These are phyloP conservation scores for Petrea volubilis DNA, from an alignment of 257 asterid species.

Conservation along the genomic window DNA sequence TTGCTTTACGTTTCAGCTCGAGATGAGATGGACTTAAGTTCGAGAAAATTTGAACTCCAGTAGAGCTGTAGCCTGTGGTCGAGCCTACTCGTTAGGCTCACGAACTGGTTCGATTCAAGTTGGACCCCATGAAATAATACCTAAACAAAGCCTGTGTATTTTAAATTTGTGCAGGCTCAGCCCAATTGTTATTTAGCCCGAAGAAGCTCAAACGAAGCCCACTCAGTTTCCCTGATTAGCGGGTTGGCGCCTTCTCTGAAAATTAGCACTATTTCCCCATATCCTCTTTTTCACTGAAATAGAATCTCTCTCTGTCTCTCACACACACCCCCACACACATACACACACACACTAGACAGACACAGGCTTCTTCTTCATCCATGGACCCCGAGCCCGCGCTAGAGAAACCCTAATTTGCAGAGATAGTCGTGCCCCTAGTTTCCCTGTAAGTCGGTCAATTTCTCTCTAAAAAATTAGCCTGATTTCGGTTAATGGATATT, in stretches of 20 bases:
- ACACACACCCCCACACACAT: too few species aligned
- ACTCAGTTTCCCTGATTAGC: conserved; percentile 8
- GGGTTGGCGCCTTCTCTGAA: conserved; percentile 50
- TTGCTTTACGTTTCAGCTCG: too few species aligned
- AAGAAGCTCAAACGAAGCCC: conserved; percentile 29
- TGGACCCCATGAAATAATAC: too few species aligned
- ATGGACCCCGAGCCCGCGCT: conserved; percentile 24
- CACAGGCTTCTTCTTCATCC: conserved; percentile 9
- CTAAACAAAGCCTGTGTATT: too few species aligned
- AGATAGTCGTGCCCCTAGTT: not conserved
- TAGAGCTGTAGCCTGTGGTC: too few species aligned
- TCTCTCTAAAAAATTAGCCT: not conserved
- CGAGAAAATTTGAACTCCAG: too few species aligned
- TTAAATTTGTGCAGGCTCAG: too few species aligned
- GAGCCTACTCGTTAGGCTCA: too few species aligned
- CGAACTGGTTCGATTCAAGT: too few species aligned
- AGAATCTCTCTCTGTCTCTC: conserved; percentile 17
- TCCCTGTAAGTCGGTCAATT: conserved; percentile 31
- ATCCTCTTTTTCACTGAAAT: conserved; percentile 16
- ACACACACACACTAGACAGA: conserved; percentile 12
- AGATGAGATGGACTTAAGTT: too few species aligned
- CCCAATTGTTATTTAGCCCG: not conserved
- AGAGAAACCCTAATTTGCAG: conserved; percentile 31
- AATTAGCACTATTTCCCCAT: conserved; percentile 19
- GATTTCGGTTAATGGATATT: conserved; percentile 17